A percentile compares a stretch with the other conserved stretches of the same genome.
These are phyloP conservation scores for Neonectria ditissima DNA, from an alignment of 2,329 filamentous ascomycete genomes.

Conservation along the genomic window DNA sequence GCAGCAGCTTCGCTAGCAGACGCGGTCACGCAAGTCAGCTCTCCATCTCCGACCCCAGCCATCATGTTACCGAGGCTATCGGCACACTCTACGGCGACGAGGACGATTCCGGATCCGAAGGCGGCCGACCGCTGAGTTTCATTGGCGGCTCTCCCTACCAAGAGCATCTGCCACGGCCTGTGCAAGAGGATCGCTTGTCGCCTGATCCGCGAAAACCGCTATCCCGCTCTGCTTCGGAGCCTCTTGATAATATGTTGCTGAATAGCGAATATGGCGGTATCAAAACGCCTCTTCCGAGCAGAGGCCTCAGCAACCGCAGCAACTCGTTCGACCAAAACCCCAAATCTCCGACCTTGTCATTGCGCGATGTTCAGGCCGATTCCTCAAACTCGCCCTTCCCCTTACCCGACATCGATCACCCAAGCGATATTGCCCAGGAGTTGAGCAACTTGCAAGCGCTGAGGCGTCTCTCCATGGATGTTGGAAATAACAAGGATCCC, in stretches of 20 bases:
- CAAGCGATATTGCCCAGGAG: slow-evolving; percentile 90
- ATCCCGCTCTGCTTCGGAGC: slow-evolving; percentile 61
- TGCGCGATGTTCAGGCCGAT: slow-evolving; percentile 68
- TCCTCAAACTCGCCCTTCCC: slow-evolving; percentile 77
- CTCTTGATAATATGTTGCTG: slow-evolving; percentile 44
- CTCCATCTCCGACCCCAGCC: slow-evolving; percentile 86
- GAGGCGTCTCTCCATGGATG: slow-evolving; percentile 94
- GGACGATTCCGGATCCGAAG: slow-evolving; percentile 69
- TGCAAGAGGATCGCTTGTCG: slow-evolving; percentile 48
- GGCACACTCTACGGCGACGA: slow-evolving; percentile 89
- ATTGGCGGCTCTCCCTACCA: slow-evolving; percentile 67
- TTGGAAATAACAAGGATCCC: slow-evolving; percentile 77
- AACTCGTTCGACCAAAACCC: slow-evolving; percentile 56
- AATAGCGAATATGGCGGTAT: slow-evolving; percentile 51
- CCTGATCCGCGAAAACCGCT: slow-evolving; percentile 56
- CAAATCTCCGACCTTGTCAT: slow-evolving; percentile 64
- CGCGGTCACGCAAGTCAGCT: slow-evolving; percentile 69
- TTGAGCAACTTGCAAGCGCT: slow-evolving; percentile 92
- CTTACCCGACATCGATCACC: slow-evolving; percentile 89
- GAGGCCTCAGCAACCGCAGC: slow-evolving; percentile 55
- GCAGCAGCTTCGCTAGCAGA: slow-evolving; percentile 68
- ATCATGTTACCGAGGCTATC: slow-evolving; percentile 95
- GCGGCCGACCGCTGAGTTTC: slow-evolving; percentile 79
- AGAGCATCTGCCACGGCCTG: slow-evolving; percentile 58
- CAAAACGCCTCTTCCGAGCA: slow-evolving; percentile 57